These are phyloP conservation scores for Fraxinus sp. DNA, from an alignment of 305 asterid genomes.

Conservation along the genomic window DNA sequence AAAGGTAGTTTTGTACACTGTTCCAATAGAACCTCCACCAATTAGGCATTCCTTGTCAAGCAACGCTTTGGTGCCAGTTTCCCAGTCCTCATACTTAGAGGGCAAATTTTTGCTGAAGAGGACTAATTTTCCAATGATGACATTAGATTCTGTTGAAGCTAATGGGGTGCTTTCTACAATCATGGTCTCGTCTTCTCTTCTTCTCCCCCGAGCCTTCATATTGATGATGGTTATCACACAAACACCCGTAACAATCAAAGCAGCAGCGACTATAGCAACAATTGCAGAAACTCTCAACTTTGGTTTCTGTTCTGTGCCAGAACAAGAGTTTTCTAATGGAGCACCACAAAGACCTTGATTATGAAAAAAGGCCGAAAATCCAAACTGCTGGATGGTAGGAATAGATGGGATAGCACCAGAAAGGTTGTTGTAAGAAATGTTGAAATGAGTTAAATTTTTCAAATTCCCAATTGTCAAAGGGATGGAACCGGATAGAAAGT, in stretches of 20 bases:
- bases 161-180: slow-evolving; percentile 67
- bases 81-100: slow-evolving; percentile 93
- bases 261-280: slow-evolving; percentile 86
- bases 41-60: slow-evolving; percentile 76
- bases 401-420: slow-evolving; percentile 69
- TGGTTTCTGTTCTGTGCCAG: slow-evolving; percentile 41
- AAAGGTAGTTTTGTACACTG: slow-evolving; percentile 72
- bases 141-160: slow-evolving; percentile 69
- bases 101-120: slow-evolving; percentile 81
- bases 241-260: slow-evolving; percentile 64
- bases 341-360: slow-evolving; percentile 77
- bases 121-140: slow-evolving; percentile 78
- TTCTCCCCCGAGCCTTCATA: slow-evolving; percentile 57
- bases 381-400: slow-evolving; percentile 56
- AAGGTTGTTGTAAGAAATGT: slow-evolving; percentile 74
- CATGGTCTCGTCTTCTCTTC: slow-evolving; percentile 52
- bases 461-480: slow-evolving; percentile 56
- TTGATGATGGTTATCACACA: slow-evolving; percentile 66
- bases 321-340: slow-evolving; percentile 54
- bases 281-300: slow-evolving; percentile 70
- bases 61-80: slow-evolving; percentile 86
- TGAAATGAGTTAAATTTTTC: slow-evolving; percentile 56
- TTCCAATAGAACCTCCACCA: slow-evolving; percentile 86
- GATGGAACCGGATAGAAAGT: slow-evolving; percentile 54
- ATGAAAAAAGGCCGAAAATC: slow-evolving; percentile 59